Percentiles rank a stretch among this genome's conserved stretches.
phyloP scores from a whole-genome alignment of 169 alveolate genomes.

The Plasmodium gaboni region DNA sequence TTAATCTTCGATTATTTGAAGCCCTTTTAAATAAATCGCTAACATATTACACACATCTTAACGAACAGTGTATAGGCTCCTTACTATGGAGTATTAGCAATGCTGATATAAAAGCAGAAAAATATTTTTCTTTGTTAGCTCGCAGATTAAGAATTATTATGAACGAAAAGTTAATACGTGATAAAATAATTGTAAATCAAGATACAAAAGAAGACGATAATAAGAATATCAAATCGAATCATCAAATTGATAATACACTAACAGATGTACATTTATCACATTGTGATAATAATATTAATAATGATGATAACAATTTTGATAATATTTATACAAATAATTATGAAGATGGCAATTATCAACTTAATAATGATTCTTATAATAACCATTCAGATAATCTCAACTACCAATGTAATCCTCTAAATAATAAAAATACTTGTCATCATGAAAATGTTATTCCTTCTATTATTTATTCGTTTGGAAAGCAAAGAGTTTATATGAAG shows the following conservation, averaged over 20 bases:
- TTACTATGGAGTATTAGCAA: slow-evolving; percentile 73
- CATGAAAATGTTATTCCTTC: slow-evolving; percentile 64
- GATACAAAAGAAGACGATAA: background rate
- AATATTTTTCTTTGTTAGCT: slow-evolving; percentile 46
- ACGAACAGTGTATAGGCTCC: slow-evolving; percentile 72
- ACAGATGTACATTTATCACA: background rate
- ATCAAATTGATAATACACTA: background rate
- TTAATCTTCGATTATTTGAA: slow-evolving; percentile 63
- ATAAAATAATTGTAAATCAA: background rate
- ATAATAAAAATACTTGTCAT: slow-evolving; percentile 14
- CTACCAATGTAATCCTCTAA: background rate
- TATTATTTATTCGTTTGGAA: slow-evolving; percentile 69
- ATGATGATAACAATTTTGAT: background rate
- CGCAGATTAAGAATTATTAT: slow-evolving; percentile 32
- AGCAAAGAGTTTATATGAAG: slow-evolving; percentile 64
- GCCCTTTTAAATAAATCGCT: slow-evolving; percentile 55
- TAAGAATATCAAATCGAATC: background rate
- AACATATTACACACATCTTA: slow-evolving; percentile 45
- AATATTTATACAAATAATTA: background rate
- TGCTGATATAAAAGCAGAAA: slow-evolving; percentile 72
- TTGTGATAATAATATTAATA: background rate
- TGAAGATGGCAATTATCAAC: background rate
- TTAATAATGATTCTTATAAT: background rate
- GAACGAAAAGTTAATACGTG: slow-evolving; percentile 22
- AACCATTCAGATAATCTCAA: slow-evolving; percentile 12